Evolutionary conservation across 1,139 yeast species (phyloP), one percentile per base, ranked within the genome.

Genomic region (Kodamaea sp.): DNA sequence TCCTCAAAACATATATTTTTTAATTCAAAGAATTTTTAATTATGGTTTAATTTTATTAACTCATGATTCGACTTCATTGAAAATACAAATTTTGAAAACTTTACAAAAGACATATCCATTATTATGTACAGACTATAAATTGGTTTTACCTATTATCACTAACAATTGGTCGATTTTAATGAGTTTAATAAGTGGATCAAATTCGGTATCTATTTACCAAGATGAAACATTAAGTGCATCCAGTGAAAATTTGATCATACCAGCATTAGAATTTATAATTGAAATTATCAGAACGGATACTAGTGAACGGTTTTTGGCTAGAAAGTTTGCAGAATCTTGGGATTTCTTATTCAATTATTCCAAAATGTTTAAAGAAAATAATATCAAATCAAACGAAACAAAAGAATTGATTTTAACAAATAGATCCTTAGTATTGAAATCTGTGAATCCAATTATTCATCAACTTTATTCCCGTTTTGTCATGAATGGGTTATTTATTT

Each of bases 31-130:
- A 41, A 79, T 92, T 7, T 70, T 80, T 41, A 74, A 70, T 8
- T 87, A 88, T 53, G 83, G 94, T 2, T 83, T 86, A 42, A 62
- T 84, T 41, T 68, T 88, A 37, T 60, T 88, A 29, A 78, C 88
- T 2, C 94, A 87, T 48, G 78, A 79, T 1, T 82, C 95, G 0
- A 58, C 70, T 6, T 59, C 68, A 2, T 60, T 90, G 25, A 75
- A 78, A 36, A 55, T 74, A 8, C 81, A 78, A 43, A 72, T 88
- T 6, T 57, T 89, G 34, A 67, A 61, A 24, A 70, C 86, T 0
- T 59, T 83, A 28, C 54, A 60, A 3, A 58, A 65, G 11, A 62
- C 78, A 0, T 62, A 83, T 27, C 88, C 90, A 0, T 55, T 87
- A 28, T 63, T 92, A 32, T 73, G 88, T 1, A 71, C 90, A 0